Evolutionary conservation across 192 early-diverging fungal species (phyloP).

Genomic region (Mortierella alpina): DNA sequence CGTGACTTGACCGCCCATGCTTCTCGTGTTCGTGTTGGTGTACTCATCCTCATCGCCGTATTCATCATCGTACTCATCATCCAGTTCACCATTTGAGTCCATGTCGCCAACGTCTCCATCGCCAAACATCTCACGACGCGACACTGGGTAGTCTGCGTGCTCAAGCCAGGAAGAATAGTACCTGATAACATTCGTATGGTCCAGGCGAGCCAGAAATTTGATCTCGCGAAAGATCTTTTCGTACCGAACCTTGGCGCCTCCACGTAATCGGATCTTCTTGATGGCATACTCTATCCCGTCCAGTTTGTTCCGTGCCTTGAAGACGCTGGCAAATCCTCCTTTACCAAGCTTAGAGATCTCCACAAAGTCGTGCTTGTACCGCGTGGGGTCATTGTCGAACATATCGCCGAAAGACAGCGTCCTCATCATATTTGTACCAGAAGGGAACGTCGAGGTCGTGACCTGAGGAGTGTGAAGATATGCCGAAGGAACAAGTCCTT

Average conservation of each 20-base stretch:
- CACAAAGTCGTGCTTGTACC: slow-evolving; percentile 87
- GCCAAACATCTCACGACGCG: slow-evolving; percentile 16
- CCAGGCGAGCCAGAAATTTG: slow-evolving; percentile 84
- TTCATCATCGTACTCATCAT: slow-evolving; percentile 54
- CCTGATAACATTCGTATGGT: slow-evolving; percentile 92
- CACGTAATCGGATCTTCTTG: slow-evolving; percentile 83
- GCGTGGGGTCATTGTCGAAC: slow-evolving; percentile 67
- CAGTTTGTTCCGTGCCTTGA: slow-evolving; percentile 83
- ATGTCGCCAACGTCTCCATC: slow-evolving; percentile 22
- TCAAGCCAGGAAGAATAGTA: slow-evolving; percentile 96
- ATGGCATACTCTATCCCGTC: slow-evolving; percentile 94
- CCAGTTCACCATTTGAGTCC: slow-evolving; percentile 46
- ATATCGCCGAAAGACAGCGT: slow-evolving; percentile 61
- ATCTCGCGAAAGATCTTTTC: slow-evolving; percentile 91
- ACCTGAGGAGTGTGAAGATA: slow-evolving; percentile 15
- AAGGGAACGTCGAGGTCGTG: not conserved
- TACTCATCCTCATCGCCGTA: slow-evolving; percentile 54
- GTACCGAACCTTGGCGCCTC: slow-evolving; percentile 58
- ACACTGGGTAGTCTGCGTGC: slow-evolving; percentile 56
- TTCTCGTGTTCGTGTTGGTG: slow-evolving; percentile 26
- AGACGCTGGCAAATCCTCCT: slow-evolving; percentile 94
- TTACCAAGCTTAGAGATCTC: slow-evolving; percentile 84
- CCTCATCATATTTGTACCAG: slow-evolving; percentile 28
- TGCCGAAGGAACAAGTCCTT: slow-evolving; percentile 12
- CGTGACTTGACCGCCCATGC: slow-evolving; percentile 12